A percentile compares a stretch with the other conserved stretches of the same genome.
Evolutionary conservation across 805 yeast species (phyloP).

Genomic region (Candida insectalens): DNA sequence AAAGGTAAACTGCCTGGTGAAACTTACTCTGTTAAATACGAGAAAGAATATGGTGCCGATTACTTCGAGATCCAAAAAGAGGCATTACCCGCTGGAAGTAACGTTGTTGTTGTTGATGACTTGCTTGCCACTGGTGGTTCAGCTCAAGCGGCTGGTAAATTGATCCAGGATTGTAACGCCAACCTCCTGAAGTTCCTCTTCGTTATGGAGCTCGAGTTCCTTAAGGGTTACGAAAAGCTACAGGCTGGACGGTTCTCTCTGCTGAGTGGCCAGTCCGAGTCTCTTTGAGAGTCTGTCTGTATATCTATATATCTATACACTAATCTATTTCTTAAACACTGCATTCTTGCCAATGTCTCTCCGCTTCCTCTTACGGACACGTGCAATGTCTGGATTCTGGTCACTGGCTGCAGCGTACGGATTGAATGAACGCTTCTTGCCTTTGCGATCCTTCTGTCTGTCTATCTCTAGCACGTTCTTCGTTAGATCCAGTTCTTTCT

Average conservation of each 20-base stretch:
- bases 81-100: slow-evolving; percentile 71
- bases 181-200: slow-evolving; percentile 73
- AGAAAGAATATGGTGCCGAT: slow-evolving; percentile 91
- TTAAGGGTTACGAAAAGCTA: slow-evolving; percentile 86
- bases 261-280: slow-evolving; percentile 70
- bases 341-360: slow-evolving; percentile 19
- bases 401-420: slow-evolving; percentile 36
- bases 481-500: slow-evolving; percentile 18
- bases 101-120: slow-evolving; percentile 85
- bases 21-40: slow-evolving; percentile 57
- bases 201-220: slow-evolving; percentile 90
- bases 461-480: slow-evolving; percentile 14
- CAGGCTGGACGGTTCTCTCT: slow-evolving; percentile 84
- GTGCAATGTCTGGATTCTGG: slow-evolving; percentile 12
- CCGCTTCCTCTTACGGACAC: slow-evolving; percentile 18
- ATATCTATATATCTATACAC: not conserved
- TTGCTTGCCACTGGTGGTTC: slow-evolving; percentile 98
- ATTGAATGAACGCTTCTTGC: slow-evolving; percentile 38
- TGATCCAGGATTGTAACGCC: slow-evolving; percentile 59
- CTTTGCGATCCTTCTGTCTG: slow-evolving; percentile 10
- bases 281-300: slow-evolving; percentile 17
- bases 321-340: slow-evolving; percentile 19
- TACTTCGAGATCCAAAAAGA: slow-evolving; percentile 80
- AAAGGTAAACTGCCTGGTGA: slow-evolving; percentile 93
- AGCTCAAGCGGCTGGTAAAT: slow-evolving; percentile 87